Percentiles rank a stretch among this genome's conserved stretches.
phyloP scores from a whole-genome alignment of 768 basidiomycete genomes.

The Tulasnella sp. region DNA sequence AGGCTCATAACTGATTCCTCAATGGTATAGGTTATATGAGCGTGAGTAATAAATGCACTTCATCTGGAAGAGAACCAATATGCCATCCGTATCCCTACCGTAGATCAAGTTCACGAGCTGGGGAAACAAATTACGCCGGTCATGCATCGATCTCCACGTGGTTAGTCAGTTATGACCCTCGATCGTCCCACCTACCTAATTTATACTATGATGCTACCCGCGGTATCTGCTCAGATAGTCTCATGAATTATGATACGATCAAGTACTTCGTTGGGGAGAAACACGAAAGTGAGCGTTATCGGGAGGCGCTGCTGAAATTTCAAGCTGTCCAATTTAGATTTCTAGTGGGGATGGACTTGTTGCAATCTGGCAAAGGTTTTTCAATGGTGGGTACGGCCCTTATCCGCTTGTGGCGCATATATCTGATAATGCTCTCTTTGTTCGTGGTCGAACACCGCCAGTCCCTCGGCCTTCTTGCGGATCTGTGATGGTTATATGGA shows the following conservation, averaged over 20 bases:
- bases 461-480: constrained; percentile 71
- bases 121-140: constrained; percentile 60
- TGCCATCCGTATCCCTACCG: no score
- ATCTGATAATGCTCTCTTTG: not conserved
- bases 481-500: constrained; percentile 61
- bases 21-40: constrained; percentile 13
- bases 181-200: no score
- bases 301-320: constrained; percentile 58
- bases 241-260: constrained; percentile 75
- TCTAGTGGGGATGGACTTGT: constrained; percentile 57
- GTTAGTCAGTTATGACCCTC: constrained; percentile 28
- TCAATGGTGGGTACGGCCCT: constrained; percentile 46
- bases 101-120: constrained; percentile 48
- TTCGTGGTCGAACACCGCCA: constrained; percentile 23
- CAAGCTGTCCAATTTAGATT: constrained; percentile 65
- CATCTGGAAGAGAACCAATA: no score
- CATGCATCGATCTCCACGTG: constrained; percentile 76
- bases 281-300: constrained; percentile 62
- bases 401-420: no score
- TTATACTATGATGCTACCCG: no score
- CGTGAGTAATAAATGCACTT: constrained; percentile 38
- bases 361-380: constrained; percentile 70
- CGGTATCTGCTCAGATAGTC: constrained; percentile 61
- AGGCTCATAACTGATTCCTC: not conserved
- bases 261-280: constrained; percentile 81